These are phyloP conservation scores for Leishmania turanica DNA, from an alignment of 208 protist species.

Conservation along the genomic window DNA sequence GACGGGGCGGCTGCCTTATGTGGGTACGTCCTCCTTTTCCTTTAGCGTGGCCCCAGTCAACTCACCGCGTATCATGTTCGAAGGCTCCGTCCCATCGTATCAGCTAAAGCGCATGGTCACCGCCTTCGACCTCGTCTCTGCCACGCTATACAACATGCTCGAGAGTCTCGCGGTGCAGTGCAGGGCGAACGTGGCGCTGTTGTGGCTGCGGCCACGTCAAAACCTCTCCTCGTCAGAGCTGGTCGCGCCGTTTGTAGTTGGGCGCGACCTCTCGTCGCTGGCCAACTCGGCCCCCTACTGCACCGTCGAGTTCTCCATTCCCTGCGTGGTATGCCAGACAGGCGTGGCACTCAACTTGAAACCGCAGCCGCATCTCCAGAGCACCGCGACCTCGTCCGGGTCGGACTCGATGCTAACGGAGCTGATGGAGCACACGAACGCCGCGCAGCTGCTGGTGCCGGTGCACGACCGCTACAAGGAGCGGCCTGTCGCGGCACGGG, in stretches of 20 bases:
- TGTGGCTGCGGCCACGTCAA: constrained; percentile 77
- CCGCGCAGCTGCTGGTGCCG: constrained; percentile 81
- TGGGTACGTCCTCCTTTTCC: constrained; percentile 1
- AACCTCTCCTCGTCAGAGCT: constrained; percentile 77
- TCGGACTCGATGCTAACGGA: constrained; percentile 58
- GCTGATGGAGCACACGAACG: constrained; percentile 71
- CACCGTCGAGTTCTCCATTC: constrained; percentile 69
- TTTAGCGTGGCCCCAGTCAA: not conserved
- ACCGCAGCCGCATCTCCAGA: constrained; percentile 28
- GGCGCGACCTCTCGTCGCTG: constrained; percentile 63
- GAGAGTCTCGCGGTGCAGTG: constrained; percentile 84
- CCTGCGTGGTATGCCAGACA: constrained; percentile 70
- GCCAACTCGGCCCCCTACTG: constrained; percentile 77
- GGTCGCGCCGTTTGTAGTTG: constrained; percentile 88
- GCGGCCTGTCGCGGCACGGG: constrained; percentile 9
- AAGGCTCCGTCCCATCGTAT: constrained; percentile 57
- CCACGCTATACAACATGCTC: constrained; percentile 75
- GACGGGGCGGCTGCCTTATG: not conserved
- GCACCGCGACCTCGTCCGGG: not conserved
- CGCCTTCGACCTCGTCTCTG: constrained; percentile 79
- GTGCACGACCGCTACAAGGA: constrained; percentile 68
- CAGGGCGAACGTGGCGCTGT: constrained; percentile 63
- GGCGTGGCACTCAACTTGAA: constrained; percentile 85
- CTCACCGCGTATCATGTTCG: constrained; percentile 49
- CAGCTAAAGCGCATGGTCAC: constrained; percentile 70